These are phyloP conservation scores for Polytrichum formosum DNA, from an alignment of 225 moss, liverwort and hornwort genomes.

Conservation along the genomic window DNA sequence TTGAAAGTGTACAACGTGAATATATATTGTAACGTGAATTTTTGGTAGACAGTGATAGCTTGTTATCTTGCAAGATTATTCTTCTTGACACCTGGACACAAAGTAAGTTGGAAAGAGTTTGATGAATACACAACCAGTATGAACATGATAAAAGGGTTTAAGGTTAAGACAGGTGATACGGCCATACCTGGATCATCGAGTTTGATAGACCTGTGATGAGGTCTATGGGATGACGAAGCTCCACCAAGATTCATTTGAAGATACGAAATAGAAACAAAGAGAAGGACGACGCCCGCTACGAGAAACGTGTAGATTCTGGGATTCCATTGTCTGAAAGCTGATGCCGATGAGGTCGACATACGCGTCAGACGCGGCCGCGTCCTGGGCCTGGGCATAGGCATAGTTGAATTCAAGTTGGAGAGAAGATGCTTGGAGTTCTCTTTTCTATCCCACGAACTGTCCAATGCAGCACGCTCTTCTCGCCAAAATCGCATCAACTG, in stretches of 20 bases:
- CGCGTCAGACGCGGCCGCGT: slow-evolving; percentile 39
- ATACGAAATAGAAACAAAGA: slow-evolving; percentile 50
- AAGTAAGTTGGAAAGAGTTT: no score
- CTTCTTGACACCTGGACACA: no score
- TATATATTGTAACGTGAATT: no score
- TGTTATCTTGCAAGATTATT: neutral
- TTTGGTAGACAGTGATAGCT: neutral
- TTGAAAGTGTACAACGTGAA: no score
- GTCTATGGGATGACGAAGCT: slow-evolving; percentile 4
- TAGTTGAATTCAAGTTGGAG: slow-evolving; percentile 5
- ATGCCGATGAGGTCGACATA: slow-evolving; percentile 27
- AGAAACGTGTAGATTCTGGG: slow-evolving; percentile 41
- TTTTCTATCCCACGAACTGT: neutral
- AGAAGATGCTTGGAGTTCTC: neutral
- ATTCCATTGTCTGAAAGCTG: slow-evolving; percentile 19
- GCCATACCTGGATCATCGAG: slow-evolving; percentile 14
- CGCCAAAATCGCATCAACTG: neutral
- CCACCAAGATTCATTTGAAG: slow-evolving; percentile 29
- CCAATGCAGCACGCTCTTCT: neutral
- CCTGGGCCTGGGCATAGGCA: slow-evolving; percentile 39
- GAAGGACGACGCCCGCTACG: slow-evolving; percentile 40
- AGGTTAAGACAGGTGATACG: neutral
- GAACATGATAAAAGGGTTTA: no score
- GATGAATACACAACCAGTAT: no score
- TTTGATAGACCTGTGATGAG: slow-evolving; percentile 20